Base-by-base conservation (phyloP, 1,284 basidiomycete genomes). In the Xerocomus minutiporus region DNA sequence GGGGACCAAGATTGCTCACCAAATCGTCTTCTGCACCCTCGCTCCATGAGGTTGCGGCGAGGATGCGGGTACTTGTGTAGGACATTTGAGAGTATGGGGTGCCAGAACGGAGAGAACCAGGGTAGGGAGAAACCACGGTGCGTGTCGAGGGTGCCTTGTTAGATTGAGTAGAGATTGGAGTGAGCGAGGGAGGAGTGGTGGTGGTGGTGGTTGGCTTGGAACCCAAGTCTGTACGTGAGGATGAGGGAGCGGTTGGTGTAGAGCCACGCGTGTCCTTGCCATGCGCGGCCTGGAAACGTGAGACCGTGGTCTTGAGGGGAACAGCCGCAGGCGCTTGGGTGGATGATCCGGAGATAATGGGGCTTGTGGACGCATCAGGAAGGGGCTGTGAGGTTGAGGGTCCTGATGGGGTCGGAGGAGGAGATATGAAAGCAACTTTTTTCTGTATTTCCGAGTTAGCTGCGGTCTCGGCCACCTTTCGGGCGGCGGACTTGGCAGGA, bases 1-100 rank as follows among this genome's bases (percentile, higher is more conserved):
- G 81, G 23, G 92, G 86, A 20, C 93, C 92, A 20, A 99, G 77
- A 66, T 99, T 96, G 40, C 86, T 86, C 8, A 98, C 93, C 31
- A 99, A 82, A 67, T 99, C 96, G 53, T 93, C 91, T 67, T 97
- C 91, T 8, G 94, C 93, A 64, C 91, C 90, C 69, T 97, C 92
- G 64, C 91, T 94, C 96, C 96, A 99, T 36, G 92, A 96, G 52
- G 86, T 78, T 0, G 88, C 91, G 26, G 87, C 82, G 40, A 90
- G 77, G 54, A 92, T 89, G 41, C 83, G 81, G 59, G 82, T 88
- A 51, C 84, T 81, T 50, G 75, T 73, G 45, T 76, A 75, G 13
- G 84, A 86, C 78, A 85, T 83, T 59, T 84, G 81, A 34, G 88
- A 90, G 65, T 86, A 89, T 1, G 89, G 88, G 3, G 88, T 91